Conservation (phyloP, 2,329 filamentous ascomycete genomes). For the Cytospora mali region DNA sequence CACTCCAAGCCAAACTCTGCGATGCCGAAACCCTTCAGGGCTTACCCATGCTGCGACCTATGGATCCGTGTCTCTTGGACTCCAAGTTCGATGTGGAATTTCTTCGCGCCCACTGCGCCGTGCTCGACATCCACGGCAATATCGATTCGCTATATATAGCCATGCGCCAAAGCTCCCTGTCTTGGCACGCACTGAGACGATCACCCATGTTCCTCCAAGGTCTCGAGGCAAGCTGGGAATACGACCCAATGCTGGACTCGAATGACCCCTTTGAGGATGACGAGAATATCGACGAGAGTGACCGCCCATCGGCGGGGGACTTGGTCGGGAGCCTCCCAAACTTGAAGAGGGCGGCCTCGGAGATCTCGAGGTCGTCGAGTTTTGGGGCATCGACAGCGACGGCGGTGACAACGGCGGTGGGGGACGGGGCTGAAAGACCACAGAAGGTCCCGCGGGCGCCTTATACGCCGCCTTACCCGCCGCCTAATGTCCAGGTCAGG, state of each 20-base stretch:
- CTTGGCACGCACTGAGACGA: constrained; percentile 55
- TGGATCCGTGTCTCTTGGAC: constrained; percentile 48
- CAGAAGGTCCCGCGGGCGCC: constrained; percentile 41
- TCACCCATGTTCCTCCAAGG: constrained; percentile 53
- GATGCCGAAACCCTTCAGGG: constrained; percentile 57
- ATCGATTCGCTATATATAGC: constrained; percentile 64
- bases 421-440: constrained; percentile 32
- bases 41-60: constrained; percentile 60
- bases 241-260: constrained; percentile 53
- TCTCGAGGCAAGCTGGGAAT: constrained; percentile 57
- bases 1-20: constrained; percentile 60
- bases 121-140: constrained; percentile 55
- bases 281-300: constrained; percentile 39
- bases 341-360: constrained; percentile 55
- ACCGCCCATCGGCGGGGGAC: constrained; percentile 50
- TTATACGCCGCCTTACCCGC: constrained; percentile 45
- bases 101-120: constrained; percentile 56
- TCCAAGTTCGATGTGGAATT: constrained; percentile 53
- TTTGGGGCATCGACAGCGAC: constrained; percentile 44
- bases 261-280: constrained; percentile 42
- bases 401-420: constrained; percentile 34
- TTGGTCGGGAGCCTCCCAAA: constrained; percentile 45
- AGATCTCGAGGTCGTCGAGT: constrained; percentile 53
- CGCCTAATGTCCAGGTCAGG: constrained; percentile 41
- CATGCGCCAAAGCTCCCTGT: constrained; percentile 56